Evolutionary conservation across 2,329 filamentous ascomycete species (phyloP).

Genomic region (Bisporella sp.): DNA sequence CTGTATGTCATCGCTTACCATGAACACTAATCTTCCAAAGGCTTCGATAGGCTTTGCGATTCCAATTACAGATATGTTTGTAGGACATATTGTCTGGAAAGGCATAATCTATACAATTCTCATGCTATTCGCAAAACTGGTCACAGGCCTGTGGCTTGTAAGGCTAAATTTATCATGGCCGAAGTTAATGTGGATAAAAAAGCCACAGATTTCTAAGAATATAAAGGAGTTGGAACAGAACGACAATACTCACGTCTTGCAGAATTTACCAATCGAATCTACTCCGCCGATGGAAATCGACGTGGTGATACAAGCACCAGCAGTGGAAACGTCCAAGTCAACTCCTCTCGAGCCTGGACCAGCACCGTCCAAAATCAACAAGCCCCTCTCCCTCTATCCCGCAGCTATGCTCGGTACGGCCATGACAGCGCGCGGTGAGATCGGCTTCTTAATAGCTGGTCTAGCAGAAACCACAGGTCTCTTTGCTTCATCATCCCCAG

Average conservation of each 20-base stretch:
- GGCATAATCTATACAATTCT: slow-evolving; percentile 64
- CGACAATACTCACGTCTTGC: too few relatives aligned
- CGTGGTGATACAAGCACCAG: too few relatives aligned
- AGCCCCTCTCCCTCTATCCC: too few relatives aligned
- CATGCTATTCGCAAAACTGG: slow-evolving; percentile 58
- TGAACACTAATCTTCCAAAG: slow-evolving; percentile 62
- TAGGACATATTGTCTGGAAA: slow-evolving; percentile 56
- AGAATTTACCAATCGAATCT: too few relatives aligned
- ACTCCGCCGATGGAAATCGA: too few relatives aligned
- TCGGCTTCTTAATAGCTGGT: slow-evolving; percentile 69
- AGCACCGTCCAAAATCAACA: too few relatives aligned
- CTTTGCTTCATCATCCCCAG: not conserved
- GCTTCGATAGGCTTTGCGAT: slow-evolving; percentile 69
- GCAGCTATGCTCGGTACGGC: slow-evolving; percentile 27
- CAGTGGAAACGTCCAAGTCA: too few relatives aligned
- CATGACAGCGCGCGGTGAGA: slow-evolving; percentile 75
- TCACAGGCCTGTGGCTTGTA: slow-evolving; percentile 54
- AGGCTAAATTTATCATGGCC: not conserved
- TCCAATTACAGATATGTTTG: slow-evolving; percentile 63
- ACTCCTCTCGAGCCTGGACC: too few relatives aligned
- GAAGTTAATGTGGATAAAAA: too few relatives aligned
- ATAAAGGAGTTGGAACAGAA: too few relatives aligned
- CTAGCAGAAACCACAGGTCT: slow-evolving; percentile 48
- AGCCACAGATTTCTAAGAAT: too few relatives aligned
- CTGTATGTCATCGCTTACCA: slow-evolving; percentile 39